Evolutionary conservation across 1,284 basidiomycete genomes (phyloP), one percentile per base, ranked within the genome.

Genomic region (Ustilago bromivora): DNA sequence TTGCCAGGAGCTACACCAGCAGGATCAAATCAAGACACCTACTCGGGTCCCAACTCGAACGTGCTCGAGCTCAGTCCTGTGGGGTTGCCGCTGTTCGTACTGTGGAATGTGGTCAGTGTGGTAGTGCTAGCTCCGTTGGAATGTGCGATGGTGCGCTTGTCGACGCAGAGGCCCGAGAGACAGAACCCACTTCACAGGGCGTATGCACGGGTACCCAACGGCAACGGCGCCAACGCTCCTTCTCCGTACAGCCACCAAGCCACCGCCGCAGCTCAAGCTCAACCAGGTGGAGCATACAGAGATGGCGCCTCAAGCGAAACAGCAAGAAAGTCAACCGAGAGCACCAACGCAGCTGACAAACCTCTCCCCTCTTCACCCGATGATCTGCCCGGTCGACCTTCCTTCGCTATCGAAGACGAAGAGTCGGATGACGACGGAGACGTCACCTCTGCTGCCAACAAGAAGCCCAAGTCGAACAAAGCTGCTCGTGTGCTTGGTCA

Each of bases 131-230:
- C 80, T 13, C 84, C 84, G n/a, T 61, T 86, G 52, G 84, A 86
- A 53, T 82, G 80, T 41, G 80, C 80, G 35, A 79, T 82, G 60
- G 79, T 86, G 6, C 73, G 84, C 13, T 69, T 86, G 28, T 68
- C 78, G 43, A 77, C 78, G 17, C 84, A 86, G 62, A 66, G 82
- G 17, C 80, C 83, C 9, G 81, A 82, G 54, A 54, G 76, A 23
- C 80, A 84, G 68, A 81, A 84, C 54, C 83, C 83, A 31, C 66
- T 84, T 23, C 83, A 84, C 65, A 55, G 82, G 8, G 83, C 83
- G 19, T 84, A 83, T 38, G 82, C 82, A 0, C 51, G 72, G 15
- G 62, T 72, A 11, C 66, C 71, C 13, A 57, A 51, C 66, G 54
- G 34, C n/a, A 36, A 51, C 41, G 35, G 51, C 57, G 54, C 51